phyloP scores from a whole-genome alignment of 2,329 filamentous ascomycete species.

The Phaeosphaeriaceae sp. region DNA sequence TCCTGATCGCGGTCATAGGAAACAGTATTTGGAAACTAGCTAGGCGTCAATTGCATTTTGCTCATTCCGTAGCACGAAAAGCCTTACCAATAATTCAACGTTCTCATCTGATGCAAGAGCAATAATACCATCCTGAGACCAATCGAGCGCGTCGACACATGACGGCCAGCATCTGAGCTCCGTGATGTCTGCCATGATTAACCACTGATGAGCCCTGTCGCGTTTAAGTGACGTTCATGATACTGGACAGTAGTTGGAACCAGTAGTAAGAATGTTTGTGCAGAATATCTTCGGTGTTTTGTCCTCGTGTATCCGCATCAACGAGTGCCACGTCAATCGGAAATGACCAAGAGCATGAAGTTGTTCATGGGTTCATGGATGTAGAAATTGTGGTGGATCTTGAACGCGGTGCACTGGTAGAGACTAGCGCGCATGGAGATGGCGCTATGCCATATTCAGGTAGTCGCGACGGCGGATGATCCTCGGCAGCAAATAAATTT shows the following conservation, averaged over 20 bases:
- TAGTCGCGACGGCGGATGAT: neutral
- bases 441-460: neutral
- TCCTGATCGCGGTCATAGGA: slow-evolving; percentile 37
- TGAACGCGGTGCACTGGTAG: neutral
- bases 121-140: slow-evolving; percentile 66
- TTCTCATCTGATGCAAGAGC: slow-evolving; percentile 65
- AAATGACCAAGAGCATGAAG: too few species aligned
- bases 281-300: neutral
- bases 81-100: slow-evolving; percentile 59
- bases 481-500: slow-evolving; percentile 10
- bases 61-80: slow-evolving; percentile 3
- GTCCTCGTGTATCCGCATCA: neutral
- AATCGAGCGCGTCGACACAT: slow-evolving; percentile 62
- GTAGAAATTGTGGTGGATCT: neutral
- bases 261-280: neutral
- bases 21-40: slow-evolving; percentile 45
- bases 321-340: neutral
- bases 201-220: neutral
- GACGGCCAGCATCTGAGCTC: slow-evolving; percentile 58
- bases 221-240: neutral
- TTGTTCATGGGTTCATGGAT: too few species aligned
- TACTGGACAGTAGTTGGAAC: neutral
- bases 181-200: slow-evolving; percentile 44
- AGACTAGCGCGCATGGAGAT: neutral
- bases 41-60: slow-evolving; percentile 9